Conservation (phyloP, 371 early-diverging fungal genomes). For the Lichtheimia hyalospora region DNA sequence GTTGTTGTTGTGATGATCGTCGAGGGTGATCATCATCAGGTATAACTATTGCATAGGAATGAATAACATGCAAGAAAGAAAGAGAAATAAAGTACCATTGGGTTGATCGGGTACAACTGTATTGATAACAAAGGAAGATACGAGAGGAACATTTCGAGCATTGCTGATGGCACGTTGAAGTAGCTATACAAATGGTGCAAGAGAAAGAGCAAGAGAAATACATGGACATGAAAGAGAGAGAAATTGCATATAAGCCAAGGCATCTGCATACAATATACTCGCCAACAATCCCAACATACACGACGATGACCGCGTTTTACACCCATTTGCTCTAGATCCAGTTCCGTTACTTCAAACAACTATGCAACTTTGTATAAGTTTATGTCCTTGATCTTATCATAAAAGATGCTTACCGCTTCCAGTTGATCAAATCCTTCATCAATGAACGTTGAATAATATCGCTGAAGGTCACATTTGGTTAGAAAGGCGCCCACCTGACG, state of each 20-base stretch:
- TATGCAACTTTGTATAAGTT: too few relatives aligned
- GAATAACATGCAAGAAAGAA: background rate
- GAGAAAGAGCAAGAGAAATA: background rate
- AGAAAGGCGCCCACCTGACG: constrained; percentile 7
- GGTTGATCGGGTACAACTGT: background rate
- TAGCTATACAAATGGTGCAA: constrained; percentile 7
- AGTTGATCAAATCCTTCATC: constrained; percentile 22
- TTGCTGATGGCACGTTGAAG: constrained; percentile 27
- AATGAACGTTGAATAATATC: constrained; percentile 12
- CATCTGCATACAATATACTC: background rate
- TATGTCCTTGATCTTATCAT: too few relatives aligned
- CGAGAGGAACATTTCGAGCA: constrained; percentile 11
- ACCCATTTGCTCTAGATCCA: constrained; percentile 47
- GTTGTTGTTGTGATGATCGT: background rate
- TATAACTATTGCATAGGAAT: background rate
- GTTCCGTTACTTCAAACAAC: constrained; percentile 51
- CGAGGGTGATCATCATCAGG: background rate
- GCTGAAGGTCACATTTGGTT: constrained; percentile 6
- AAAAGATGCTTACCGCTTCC: constrained; percentile 16
- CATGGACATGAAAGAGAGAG: background rate
- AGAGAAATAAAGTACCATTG: background rate
- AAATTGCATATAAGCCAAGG: background rate
- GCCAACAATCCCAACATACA: constrained; percentile 22
- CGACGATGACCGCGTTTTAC: constrained; percentile 55
- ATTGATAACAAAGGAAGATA: constrained; percentile 1